Evolutionary conservation across 768 basidiomycete species (phyloP).

Genomic region (Kockovaella imperatae): DNA sequence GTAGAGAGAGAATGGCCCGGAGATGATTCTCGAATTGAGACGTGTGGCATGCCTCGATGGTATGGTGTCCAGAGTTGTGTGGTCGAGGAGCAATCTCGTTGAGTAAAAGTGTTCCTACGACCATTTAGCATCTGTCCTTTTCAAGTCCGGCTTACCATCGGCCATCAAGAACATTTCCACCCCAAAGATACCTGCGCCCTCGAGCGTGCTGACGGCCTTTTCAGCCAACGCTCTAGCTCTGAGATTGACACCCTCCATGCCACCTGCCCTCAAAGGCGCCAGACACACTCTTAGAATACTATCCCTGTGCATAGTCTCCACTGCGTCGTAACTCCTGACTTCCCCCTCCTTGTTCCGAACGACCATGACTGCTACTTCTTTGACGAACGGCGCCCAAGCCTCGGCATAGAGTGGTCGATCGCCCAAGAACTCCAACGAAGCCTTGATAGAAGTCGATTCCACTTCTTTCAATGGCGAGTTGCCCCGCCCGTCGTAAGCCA

Average conservation of each 20-base stretch:
- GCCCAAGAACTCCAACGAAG: slow-evolving; percentile 50
- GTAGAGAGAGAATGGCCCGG: slow-evolving; percentile 81
- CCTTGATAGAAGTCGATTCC: slow-evolving; percentile 49
- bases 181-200: slow-evolving; percentile 90
- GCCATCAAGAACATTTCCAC: slow-evolving; percentile 95
- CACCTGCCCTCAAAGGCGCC: slow-evolving; percentile 63
- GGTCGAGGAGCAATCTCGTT: slow-evolving; percentile 98
- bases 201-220: slow-evolving; percentile 64
- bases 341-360: slow-evolving; percentile 69
- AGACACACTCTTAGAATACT: slow-evolving; percentile 90
- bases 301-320: slow-evolving; percentile 90
- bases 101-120: slow-evolving; percentile 63
- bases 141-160: slow-evolving; percentile 54
- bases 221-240: slow-evolving; percentile 70
- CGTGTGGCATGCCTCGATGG: slow-evolving; percentile 92
- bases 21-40: slow-evolving; percentile 98
- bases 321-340: slow-evolving; percentile 75
- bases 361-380: slow-evolving; percentile 96
- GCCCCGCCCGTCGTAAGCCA: slow-evolving; percentile 93
- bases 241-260: slow-evolving; percentile 51
- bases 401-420: slow-evolving; percentile 82
- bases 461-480: slow-evolving; percentile 67
- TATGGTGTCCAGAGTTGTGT: slow-evolving; percentile 98
- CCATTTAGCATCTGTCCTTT: neutral
- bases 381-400: slow-evolving; percentile 78